Conservation (phyloP, 805 yeast species). For the Myxozyma mucilagina region DNA sequence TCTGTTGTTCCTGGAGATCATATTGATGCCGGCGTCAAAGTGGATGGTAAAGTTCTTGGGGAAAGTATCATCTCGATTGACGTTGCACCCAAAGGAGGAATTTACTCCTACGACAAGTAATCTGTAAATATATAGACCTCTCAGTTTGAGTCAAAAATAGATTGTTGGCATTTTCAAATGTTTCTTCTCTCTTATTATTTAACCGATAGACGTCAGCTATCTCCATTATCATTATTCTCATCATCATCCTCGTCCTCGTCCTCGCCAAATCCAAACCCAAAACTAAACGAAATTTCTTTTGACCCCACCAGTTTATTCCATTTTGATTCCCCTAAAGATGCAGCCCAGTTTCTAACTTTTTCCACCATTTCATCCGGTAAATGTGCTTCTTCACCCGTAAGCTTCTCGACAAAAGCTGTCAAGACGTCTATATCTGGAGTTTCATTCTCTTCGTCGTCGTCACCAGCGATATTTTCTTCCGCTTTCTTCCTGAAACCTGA, state of each 20-base stretch:
- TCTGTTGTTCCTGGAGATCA: constrained; percentile 73
- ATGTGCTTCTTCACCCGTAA: constrained; percentile 33
- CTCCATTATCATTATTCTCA: background rate
- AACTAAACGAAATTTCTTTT: constrained; percentile 43
- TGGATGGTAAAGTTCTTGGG: constrained; percentile 57
- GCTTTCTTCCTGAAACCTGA: constrained; percentile 60
- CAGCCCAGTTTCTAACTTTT: constrained; percentile 32
- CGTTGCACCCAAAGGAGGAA: constrained; percentile 61
- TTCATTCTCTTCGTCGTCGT: constrained; percentile 43
- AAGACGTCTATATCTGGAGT: constrained; percentile 44
- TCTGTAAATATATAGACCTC: background rate
- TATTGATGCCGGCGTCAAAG: constrained; percentile 61
- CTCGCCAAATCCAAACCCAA: constrained; percentile 37
- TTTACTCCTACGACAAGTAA: constrained; percentile 48
- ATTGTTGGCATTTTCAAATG: background rate
- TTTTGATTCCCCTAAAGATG: constrained; percentile 41
- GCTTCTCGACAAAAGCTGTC: constrained; percentile 40
- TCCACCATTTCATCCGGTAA: constrained; percentile 35
- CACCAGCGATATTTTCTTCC: background rate
- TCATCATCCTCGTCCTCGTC: constrained; percentile 6
- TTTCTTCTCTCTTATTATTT: background rate
- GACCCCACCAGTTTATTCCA: constrained; percentile 53
- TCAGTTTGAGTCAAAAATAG: background rate
- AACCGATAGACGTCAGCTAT: no score
- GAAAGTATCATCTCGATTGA: constrained; percentile 51